phyloP scores from a whole-genome alignment of 2,329 filamentous ascomycete genomes.

The Penicillium sp. region DNA sequence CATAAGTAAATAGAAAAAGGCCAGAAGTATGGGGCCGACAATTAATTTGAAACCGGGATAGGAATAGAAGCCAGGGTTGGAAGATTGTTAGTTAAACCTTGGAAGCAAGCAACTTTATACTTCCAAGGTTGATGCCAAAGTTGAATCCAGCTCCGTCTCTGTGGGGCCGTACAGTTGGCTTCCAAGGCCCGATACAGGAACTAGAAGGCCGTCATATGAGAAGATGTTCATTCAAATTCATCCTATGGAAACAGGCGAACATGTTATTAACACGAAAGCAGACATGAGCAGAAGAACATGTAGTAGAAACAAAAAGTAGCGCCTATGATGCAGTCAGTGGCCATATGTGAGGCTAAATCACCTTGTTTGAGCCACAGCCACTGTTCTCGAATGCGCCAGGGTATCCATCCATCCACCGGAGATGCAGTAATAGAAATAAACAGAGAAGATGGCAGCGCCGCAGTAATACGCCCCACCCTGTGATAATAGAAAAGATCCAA shows the following conservation, averaged over 20 bases:
- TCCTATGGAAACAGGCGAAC: background rate
- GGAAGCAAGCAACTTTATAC: no score
- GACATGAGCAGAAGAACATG: background rate
- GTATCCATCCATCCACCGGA: constrained; percentile 20
- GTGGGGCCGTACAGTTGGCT: no score
- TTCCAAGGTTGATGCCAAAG: no score
- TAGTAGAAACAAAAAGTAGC: background rate
- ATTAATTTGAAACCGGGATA: no score
- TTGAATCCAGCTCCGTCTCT: no score
- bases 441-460: background rate
- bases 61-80: no score
- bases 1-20: no score
- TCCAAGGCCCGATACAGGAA: no score
- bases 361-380: background rate
- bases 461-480: background rate
- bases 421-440: constrained; percentile 8
- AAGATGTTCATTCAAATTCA: background rate
- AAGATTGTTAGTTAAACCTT: no score
- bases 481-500: background rate
- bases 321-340: constrained; percentile 6
- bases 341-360: background rate
- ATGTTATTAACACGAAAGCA: background rate
- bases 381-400: constrained; percentile 17
- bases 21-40: no score
- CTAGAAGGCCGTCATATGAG: no score